A percentile compares a stretch with the other conserved stretches of the same genome.
phyloP scores from a whole-genome alignment of 2,329 filamentous ascomycete genomes.

The Periconia digitata region DNA sequence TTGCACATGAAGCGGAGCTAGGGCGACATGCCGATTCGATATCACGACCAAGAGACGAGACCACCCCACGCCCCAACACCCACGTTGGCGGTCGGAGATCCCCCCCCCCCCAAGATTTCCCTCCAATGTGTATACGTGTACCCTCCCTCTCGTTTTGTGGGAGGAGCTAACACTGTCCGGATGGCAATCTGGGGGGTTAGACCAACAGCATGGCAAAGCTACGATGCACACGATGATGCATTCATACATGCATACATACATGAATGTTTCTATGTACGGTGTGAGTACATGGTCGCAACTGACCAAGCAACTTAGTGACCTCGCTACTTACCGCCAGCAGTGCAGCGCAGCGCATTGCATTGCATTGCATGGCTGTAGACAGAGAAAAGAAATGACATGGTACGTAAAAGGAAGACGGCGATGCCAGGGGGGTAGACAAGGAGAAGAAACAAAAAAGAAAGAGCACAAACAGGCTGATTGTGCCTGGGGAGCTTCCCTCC shows the following conservation, averaged over 20 bases:
- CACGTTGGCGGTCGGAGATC: conserved; percentile 22
- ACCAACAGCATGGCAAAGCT: not conserved
- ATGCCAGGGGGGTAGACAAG: not conserved
- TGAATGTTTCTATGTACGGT: not conserved
- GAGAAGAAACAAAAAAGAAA: conserved; percentile 1
- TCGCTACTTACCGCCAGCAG: too few relatives aligned
- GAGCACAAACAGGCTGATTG: not conserved
- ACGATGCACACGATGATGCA: not conserved
- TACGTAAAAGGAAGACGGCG: not conserved
- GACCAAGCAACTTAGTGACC: too few relatives aligned
- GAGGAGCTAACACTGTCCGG: not conserved
- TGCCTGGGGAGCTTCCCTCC: not conserved
- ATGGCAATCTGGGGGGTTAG: not conserved
- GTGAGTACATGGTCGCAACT: too few relatives aligned
- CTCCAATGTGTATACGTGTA: not conserved
- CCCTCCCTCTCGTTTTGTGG: not conserved
- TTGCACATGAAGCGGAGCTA: conserved; percentile 28
- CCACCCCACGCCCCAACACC: conserved; percentile 34
- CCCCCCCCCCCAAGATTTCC: conserved; percentile 9
- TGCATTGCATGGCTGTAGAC: not conserved
- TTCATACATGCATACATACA: not conserved
- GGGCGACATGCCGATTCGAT: conserved; percentile 10
- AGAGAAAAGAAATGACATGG: not conserved
- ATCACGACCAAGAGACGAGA: conserved; percentile 26
- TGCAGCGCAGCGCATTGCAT: not conserved